Evolutionary conservation across 345 rosid species (phyloP).

Genomic region (Rhodamnia argentea): DNA sequence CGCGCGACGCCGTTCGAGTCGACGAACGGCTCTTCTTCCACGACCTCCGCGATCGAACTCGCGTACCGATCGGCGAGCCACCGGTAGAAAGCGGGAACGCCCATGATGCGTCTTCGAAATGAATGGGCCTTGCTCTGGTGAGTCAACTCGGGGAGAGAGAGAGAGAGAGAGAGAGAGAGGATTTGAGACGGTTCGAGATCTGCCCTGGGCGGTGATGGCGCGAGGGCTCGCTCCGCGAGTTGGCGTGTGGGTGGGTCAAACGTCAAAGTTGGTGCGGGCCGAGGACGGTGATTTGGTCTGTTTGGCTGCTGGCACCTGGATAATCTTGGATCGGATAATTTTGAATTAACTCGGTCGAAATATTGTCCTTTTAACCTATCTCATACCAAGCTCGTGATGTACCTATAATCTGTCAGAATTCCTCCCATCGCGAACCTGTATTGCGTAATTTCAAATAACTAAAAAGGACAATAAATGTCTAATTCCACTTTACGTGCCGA

Average conservation of each 20-base stretch:
- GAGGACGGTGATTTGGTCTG: neutral
- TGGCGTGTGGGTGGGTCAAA: neutral
- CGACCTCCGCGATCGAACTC: slow-evolving; percentile 60
- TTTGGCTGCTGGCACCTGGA: neutral
- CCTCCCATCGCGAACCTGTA: neutral
- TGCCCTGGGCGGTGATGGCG: neutral
- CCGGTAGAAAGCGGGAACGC: slow-evolving; percentile 93
- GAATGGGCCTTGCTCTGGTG: neutral
- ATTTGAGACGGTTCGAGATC: neutral
- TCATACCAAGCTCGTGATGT: neutral
- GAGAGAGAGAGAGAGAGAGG: neutral
- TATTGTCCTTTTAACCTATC: neutral
- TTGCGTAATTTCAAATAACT: neutral
- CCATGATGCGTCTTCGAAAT: slow-evolving; percentile 31
- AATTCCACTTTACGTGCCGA: fast-evolving
- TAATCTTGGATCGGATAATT: neutral
- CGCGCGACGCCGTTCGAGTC: slow-evolving; percentile 18
- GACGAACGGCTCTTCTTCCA: slow-evolving; percentile 64
- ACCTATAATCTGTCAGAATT: fast-evolving
- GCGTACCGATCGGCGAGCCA: slow-evolving; percentile 98
- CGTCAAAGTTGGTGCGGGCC: neutral
- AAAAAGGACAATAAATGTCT: fast-evolving
- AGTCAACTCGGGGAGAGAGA: neutral
- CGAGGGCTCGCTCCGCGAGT: neutral
- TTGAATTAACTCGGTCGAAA: neutral